These are phyloP conservation scores for Heritiera littoralis DNA, from an alignment of 345 rosid species.

Conservation along the genomic window DNA sequence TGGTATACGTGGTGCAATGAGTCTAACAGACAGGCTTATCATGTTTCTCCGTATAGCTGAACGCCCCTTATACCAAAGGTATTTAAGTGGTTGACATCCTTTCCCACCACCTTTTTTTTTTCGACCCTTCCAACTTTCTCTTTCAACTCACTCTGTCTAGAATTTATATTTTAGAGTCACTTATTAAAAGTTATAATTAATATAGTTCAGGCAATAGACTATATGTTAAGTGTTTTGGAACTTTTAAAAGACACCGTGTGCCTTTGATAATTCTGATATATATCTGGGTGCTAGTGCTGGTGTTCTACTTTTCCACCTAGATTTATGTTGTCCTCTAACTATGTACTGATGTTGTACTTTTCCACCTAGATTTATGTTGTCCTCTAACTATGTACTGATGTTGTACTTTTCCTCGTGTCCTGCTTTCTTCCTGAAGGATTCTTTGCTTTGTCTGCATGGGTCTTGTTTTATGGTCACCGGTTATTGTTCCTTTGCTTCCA, in stretches of 20 bases:
- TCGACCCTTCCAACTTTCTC: neutral
- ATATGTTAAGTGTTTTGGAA: neutral
- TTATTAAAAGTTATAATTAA: neutral
- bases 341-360: conserved; percentile 20
- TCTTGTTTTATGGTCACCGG: conserved; percentile 88
- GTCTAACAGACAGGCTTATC: conserved; percentile 82
- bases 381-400: conserved; percentile 17
- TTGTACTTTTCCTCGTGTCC: conserved; percentile 2
- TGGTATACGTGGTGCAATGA: conserved; percentile 95
- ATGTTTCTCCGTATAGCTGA: conserved; percentile 72
- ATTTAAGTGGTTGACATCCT: conserved; percentile 21
- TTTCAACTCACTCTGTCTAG: no score
- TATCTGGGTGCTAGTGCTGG: conserved; percentile 15
- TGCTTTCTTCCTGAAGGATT: conserved; percentile 46
- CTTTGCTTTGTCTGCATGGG: conserved; percentile 78
- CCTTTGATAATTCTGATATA: neutral
- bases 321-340: neutral
- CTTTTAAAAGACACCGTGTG: no score
- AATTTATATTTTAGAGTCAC: neutral
- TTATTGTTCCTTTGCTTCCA: conserved; percentile 82
- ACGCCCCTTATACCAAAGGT: conserved; percentile 85
- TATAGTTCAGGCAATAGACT: neutral
- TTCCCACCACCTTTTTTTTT: neutral
- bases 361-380: neutral
- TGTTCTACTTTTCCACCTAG: neutral